These are phyloP conservation scores for Colletotrichum chlorophyti DNA, from an alignment of 2,329 filamentous ascomycete species.

Conservation along the genomic window DNA sequence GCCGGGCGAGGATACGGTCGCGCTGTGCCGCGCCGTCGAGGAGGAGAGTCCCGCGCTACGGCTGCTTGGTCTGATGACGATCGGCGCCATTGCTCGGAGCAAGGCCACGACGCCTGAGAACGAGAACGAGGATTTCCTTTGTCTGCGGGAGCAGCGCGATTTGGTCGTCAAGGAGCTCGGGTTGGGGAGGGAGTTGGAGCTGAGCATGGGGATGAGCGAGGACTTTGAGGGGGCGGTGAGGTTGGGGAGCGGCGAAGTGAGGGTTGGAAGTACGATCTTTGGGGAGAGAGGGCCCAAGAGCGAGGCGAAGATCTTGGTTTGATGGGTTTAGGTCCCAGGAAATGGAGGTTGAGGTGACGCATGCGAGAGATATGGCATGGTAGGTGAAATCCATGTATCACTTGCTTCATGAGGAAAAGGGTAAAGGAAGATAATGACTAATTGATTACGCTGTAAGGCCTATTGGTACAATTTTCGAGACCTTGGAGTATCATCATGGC, in stretches of 20 bases:
- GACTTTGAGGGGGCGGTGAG: constrained; percentile 90
- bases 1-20: constrained; percentile 66
- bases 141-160: constrained; percentile 73
- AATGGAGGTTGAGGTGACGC: no score
- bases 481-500: no score
- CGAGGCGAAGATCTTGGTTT: constrained; percentile 73
- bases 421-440: no score
- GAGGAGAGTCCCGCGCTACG: constrained; percentile 75
- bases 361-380: no score
- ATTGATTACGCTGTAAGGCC: no score
- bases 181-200: constrained; percentile 67
- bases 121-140: constrained; percentile 91
- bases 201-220: constrained; percentile 99
- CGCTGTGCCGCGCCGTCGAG: constrained; percentile 73
- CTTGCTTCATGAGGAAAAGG: no score
- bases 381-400: no score
- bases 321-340: no score
- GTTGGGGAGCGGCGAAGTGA: constrained; percentile 86
- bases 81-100: constrained; percentile 90
- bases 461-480: no score
- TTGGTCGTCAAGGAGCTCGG: constrained; percentile 63
- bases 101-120: constrained; percentile 73
- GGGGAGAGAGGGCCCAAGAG: constrained; percentile 80
- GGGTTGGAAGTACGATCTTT: constrained; percentile 94
- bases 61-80: constrained; percentile 92